These are phyloP conservation scores for Mycotypha africana DNA, from an alignment of 371 early-diverging fungal genomes.

Conservation along the genomic window DNA sequence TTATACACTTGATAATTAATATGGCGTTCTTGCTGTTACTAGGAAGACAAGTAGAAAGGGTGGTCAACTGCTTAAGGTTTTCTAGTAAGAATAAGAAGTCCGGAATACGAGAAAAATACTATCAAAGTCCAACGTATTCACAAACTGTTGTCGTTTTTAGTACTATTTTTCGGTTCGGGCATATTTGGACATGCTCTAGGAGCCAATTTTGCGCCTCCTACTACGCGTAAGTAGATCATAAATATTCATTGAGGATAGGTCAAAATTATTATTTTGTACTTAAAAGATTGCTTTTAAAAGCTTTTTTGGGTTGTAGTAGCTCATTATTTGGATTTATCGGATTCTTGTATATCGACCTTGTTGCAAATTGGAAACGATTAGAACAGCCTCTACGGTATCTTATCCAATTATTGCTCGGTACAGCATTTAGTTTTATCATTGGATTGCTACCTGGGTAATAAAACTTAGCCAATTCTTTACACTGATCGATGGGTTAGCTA, in stretches of 20 bases:
- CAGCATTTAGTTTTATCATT: constrained; percentile 9
- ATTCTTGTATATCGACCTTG: constrained; percentile 61
- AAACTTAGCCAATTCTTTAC: too few species aligned
- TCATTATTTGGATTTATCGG: constrained; percentile 71
- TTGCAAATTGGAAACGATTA: constrained; percentile 68
- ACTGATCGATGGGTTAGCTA: too few species aligned
- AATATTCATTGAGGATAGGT: too few species aligned
- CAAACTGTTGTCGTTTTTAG: constrained; percentile 25
- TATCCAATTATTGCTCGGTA: constrained; percentile 40
- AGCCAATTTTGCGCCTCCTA: constrained; percentile 52
- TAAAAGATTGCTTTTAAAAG: constrained; percentile 14
- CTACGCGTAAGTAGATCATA: constrained; percentile 49
- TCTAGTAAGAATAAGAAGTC: constrained; percentile 5
- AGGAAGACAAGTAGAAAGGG: constrained; percentile 63
- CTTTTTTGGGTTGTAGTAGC: constrained; percentile 74
- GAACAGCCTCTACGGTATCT: constrained; percentile 55
- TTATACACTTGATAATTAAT: constrained; percentile 74
- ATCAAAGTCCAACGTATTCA: constrained; percentile 20
- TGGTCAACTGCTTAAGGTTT: constrained; percentile 54
- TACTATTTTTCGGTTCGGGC: constrained; percentile 67
- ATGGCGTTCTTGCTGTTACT: constrained; percentile 55
- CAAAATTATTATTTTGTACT: too few species aligned
- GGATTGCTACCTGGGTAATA: constrained; percentile 29
- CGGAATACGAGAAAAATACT: too few species aligned
- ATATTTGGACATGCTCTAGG: constrained; percentile 74